Evolutionary conservation across 352 stramenopile genomes (phyloP), one percentile per base, ranked within the genome.

Genomic region (Globisporangium orthogonon): DNA sequence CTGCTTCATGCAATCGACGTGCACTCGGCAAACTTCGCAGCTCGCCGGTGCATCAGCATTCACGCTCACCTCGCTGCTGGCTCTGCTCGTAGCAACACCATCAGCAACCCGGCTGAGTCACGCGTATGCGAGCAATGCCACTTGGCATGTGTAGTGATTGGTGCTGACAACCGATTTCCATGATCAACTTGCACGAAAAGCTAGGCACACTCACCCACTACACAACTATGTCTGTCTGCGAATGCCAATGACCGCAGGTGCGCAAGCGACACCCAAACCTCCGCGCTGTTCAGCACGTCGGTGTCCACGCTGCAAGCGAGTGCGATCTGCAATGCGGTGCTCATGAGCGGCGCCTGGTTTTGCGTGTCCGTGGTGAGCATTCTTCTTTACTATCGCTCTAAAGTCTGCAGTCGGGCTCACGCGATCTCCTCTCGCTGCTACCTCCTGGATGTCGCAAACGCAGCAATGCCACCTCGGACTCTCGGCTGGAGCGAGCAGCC

Each of bases 271-370:
- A 50, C 54, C 0, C 17, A 39, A 10, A 59, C 50, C 2, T 70
- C 62, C 14, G 17, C 47, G 39, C 4, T 57, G 49, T 76, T 71
- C 29, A 41, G 49, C n/a, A 46, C 43, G 14, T 69, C 49, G 17
- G 54, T 78, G 6, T 58, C 50, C 13, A 56, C 69, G 46, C 35
- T 85, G 4, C 65, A 65, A n/a, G 55, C 60, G 9, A 72, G 70
- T 28, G 62, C 70, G 11, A 54, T 78, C 37, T 43, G 67, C 7
- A 83, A 80, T 40, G 71, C 73, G 7, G 47, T 71, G 14, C 54
- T 87, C 4, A 58, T 83, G 37, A 80, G 66, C 2, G 9, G 65
- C 41, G 76, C 74, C 2, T 89, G 75, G 73, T 50, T 89, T 13
- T 56, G 81, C 17, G 59, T 87, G n/a, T 68, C 70, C 3, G 46